phyloP scores from a whole-genome alignment of 1,284 basidiomycete genomes.

The Malassezia obtusa region DNA sequence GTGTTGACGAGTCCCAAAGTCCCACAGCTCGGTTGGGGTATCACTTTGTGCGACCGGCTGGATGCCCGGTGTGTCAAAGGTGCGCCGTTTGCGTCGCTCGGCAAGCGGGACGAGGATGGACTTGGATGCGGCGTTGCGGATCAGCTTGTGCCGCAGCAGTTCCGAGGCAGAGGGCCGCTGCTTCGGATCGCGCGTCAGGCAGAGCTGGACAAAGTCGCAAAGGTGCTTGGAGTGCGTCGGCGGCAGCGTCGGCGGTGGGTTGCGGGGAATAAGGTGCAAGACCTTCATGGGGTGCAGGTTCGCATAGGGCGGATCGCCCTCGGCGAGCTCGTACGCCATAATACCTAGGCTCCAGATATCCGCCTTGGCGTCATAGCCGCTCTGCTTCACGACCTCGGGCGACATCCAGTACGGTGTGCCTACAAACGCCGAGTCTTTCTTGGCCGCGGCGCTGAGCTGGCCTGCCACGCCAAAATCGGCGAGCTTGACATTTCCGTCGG shows the following conservation, averaged over 20 bases:
- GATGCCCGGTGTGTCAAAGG: not conserved
- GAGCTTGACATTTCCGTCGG: constrained; percentile 87
- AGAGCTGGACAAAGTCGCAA: constrained; percentile 89
- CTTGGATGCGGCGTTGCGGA: constrained; percentile 68
- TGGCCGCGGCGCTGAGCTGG: constrained; percentile 91
- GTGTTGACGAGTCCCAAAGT: constrained; percentile 3
- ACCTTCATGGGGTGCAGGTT: constrained; percentile 97
- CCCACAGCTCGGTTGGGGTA: no score
- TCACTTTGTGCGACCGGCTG: no score
- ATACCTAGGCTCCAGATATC: constrained; percentile 98
- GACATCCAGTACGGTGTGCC: constrained; percentile 99
- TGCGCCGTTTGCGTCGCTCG: not conserved
- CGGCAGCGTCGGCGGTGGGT: constrained; percentile 76
- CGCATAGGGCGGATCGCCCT: constrained; percentile 94
- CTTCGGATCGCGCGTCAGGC: constrained; percentile 89
- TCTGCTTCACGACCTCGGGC: constrained; percentile 97
- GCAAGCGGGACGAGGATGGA: not conserved
- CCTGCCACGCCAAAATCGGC: constrained; percentile 98
- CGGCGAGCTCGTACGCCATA: constrained; percentile 99
- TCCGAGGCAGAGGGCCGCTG: constrained; percentile 87
- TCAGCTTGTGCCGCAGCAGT: constrained; percentile 72
- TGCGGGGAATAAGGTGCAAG: constrained; percentile 91
- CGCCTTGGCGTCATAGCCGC: constrained; percentile 96
- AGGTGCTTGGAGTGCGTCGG: constrained; percentile 81
- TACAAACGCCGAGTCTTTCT: constrained; percentile 96